Base-by-base conservation (phyloP, 192 early-diverging fungal genomes). In the Oehlia diaphana region DNA sequence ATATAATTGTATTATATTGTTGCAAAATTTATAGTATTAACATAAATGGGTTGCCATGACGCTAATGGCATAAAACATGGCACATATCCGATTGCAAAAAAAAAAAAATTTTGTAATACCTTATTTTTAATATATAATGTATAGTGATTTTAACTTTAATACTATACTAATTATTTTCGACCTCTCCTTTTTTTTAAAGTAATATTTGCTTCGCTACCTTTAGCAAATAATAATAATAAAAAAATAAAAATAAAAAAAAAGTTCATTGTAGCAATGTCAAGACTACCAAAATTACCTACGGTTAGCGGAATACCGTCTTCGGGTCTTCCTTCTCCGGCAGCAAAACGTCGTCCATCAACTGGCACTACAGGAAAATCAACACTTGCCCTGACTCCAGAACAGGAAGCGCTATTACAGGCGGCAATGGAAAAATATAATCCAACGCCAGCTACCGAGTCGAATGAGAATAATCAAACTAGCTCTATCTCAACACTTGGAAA, bases 341-440 rank as follows among this genome's bases (percentile, higher is more conserved):
- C 72, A 39, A 80, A 31, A 62, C 44, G 64, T 69, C 80, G 28
- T 61, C 76, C 50, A 67, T 63, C 49, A 44, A 66, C 49, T 77
- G 78, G 23, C 76, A 80, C 74, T 80, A 78, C 63, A 81, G 72
- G 62, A 44, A 74, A 68, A n/a, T 23, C 26, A 63, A 62, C 28
- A n/a, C 9, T 44, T 53, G 2, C n/a, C 10, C 72, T 86, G 67
- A 82, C 85, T 6, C 85, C 85, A 2, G 85, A 86, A 78, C 85
- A 86, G 42, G 82, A 86, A 33, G 82, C 83, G 14, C 75, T 86
- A 14, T 75, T 86, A 0, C 81, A 81, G 26, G 82, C 83, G 33
- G 85, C 83, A 21, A 84, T 86, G 63, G 82, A 81, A 58, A 83
- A 81, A 64, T 83, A 83, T 69, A 82, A 79, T 71, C 85, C 83